phyloP scores from a whole-genome alignment of 495 filamentous ascomycete species.

The Xylaria palmicola region DNA sequence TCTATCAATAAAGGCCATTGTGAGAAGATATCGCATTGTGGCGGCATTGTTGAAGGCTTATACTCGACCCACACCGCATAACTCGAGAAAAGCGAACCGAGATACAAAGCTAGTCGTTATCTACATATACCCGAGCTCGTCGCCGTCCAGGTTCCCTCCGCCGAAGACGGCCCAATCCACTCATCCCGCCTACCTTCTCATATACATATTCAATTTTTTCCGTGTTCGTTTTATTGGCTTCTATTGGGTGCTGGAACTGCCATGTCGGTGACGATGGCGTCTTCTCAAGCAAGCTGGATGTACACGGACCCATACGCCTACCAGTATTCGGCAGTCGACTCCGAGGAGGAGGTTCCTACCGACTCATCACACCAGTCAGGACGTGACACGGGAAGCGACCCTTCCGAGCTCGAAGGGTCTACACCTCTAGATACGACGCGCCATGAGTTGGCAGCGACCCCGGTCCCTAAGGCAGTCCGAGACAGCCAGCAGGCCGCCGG shows the following conservation, averaged over 20 bases:
- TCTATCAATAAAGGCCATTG: neutral
- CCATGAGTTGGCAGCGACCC: neutral
- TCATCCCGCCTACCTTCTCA: neutral
- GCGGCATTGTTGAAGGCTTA: too few relatives aligned
- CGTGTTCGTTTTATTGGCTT: neutral
- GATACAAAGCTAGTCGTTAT: neutral
- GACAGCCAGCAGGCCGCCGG: neutral
- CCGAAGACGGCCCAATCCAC: neutral
- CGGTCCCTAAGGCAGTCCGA: neutral
- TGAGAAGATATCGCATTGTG: neutral
- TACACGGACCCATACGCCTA: conserved; percentile 12
- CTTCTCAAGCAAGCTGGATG: neutral
- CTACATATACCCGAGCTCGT: neutral
- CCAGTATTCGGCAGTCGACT: neutral
- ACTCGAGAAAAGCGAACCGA: too few relatives aligned
- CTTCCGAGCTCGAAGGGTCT: neutral
- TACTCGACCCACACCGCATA: neutral
- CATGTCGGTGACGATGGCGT: neutral
- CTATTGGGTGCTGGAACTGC: neutral
- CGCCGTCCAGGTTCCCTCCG: neutral
- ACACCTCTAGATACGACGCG: neutral
- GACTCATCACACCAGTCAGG: neutral
- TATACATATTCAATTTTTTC: neutral
- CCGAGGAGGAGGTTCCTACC: neutral
- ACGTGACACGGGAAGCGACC: neutral